Conservation (phyloP, 257 asterid genomes). For the Galeopsis tetrahit region DNA sequence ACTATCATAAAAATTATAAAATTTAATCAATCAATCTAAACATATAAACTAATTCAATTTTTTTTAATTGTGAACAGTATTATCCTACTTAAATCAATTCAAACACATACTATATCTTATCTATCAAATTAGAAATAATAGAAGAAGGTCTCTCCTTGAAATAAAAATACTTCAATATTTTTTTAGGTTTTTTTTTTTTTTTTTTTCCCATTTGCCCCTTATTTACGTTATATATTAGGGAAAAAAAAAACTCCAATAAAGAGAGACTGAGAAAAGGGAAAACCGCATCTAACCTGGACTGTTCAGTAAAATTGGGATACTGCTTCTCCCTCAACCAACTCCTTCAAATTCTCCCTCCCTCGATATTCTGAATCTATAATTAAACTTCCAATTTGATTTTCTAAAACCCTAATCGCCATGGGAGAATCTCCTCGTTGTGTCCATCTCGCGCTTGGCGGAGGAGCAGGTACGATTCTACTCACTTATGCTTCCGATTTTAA, state of each 20-base stretch:
- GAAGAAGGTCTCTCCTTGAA: too few relatives aligned
- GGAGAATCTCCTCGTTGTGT: conserved; percentile 58
- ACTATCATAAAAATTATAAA: too few relatives aligned
- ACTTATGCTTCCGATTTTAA: conserved; percentile 27
- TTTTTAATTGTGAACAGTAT: too few relatives aligned
- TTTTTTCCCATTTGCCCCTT: too few relatives aligned
- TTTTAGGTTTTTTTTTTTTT: too few relatives aligned
- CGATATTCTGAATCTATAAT: conserved; percentile 32
- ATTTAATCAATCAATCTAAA: too few relatives aligned
- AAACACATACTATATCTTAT: too few relatives aligned
- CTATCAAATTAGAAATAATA: too few relatives aligned
- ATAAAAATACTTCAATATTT: too few relatives aligned
- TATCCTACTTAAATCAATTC: too few relatives aligned
- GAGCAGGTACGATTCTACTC: conserved; percentile 52
- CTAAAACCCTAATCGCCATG: conserved; percentile 63
- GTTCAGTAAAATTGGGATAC: conserved; percentile 37
- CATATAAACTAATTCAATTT: too few relatives aligned
- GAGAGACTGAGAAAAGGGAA: neutral
- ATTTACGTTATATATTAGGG: neutral
- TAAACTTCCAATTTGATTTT: conserved; percentile 21
- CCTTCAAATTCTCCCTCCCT: conserved; percentile 46
- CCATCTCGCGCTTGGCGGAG: conserved; percentile 71
- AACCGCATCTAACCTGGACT: conserved; percentile 35
- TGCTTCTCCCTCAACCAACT: conserved; percentile 17
- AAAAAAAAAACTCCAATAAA: neutral